These are phyloP conservation scores for Posidonia australis DNA, from an alignment of 106 monocot species.

Conservation along the genomic window DNA sequence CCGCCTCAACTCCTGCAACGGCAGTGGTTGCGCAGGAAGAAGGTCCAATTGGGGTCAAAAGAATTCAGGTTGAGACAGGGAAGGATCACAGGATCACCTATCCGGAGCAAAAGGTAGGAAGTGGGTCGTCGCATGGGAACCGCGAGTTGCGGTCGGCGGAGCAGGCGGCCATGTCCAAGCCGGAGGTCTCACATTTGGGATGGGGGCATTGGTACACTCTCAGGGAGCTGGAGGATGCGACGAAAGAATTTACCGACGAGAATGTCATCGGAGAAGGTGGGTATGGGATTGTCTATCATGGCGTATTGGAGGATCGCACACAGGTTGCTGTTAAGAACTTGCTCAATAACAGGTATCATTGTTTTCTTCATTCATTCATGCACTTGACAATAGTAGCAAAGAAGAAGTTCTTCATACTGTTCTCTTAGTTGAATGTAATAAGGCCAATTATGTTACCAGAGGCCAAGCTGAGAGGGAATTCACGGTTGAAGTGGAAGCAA, in stretches of 20 bases:
- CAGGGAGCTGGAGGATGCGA: conserved; percentile 75
- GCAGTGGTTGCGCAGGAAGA: conserved; percentile 14
- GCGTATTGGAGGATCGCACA: conserved; percentile 46
- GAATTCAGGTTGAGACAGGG: conserved; percentile 52
- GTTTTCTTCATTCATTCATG: background rate
- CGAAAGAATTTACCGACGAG: conserved; percentile 60
- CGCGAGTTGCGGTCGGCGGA: conserved; percentile 18
- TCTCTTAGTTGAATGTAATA: too few relatives aligned
- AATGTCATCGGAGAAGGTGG: conserved; percentile 64
- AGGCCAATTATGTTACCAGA: conserved; percentile 8
- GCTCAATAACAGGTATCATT: conserved; percentile 74
- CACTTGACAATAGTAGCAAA: too few relatives aligned
- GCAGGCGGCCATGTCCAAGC: conserved; percentile 14
- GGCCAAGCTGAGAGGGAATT: conserved; percentile 87
- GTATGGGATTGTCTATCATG: conserved; percentile 89
- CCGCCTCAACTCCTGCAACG: background rate
- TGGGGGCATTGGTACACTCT: conserved; percentile 97
- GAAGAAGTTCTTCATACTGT: too few relatives aligned
- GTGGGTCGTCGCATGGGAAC: conserved; percentile 13
- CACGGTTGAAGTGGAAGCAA: conserved; percentile 83
- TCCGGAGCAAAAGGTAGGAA: conserved; percentile 28
- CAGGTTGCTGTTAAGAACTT: conserved; percentile 89
- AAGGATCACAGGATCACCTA: conserved; percentile 59
- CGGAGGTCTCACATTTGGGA: conserved; percentile 80
- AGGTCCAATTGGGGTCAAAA: conserved; percentile 19